Conservation (phyloP, 2,329 filamentous ascomycete genomes). For the Diaporthe ilicicola region DNA sequence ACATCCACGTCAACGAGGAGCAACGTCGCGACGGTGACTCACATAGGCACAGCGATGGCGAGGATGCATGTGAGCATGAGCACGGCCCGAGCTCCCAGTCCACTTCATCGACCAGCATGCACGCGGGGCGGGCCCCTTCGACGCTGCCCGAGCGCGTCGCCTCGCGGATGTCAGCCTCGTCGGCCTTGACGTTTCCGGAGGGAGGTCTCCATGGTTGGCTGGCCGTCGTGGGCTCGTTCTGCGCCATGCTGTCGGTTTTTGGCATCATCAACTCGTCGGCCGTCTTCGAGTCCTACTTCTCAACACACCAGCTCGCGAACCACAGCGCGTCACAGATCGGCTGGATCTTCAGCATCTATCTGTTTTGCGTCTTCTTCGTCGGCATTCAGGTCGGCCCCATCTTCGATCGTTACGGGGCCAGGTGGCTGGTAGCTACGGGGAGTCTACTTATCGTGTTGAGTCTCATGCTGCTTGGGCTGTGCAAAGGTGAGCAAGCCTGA, state of each 20-base stretch:
- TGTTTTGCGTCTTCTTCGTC: slow-evolving; percentile 83
- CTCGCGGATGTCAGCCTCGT: slow-evolving; percentile 33
- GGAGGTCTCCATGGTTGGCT: slow-evolving; percentile 77
- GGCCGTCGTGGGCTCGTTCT: slow-evolving; percentile 81
- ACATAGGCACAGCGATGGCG: background rate
- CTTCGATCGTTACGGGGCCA: slow-evolving; percentile 80
- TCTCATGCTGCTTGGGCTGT: slow-evolving; percentile 74
- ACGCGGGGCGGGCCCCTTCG: slow-evolving; percentile 16
- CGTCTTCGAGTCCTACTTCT: slow-evolving; percentile 80
- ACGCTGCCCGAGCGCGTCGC: slow-evolving; percentile 28
- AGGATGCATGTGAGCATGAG: background rate
- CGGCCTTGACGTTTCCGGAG: slow-evolving; percentile 69
- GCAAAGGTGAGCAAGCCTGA: slow-evolving; percentile 60
- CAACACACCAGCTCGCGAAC: slow-evolving; percentile 73
- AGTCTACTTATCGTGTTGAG: slow-evolving; percentile 68
- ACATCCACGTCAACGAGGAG: slow-evolving; percentile 27
- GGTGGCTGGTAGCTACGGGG: slow-evolving; percentile 71
- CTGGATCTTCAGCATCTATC: slow-evolving; percentile 88
- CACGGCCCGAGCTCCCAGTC: slow-evolving; percentile 20
- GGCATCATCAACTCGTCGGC: slow-evolving; percentile 80
- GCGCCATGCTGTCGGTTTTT: slow-evolving; percentile 73
- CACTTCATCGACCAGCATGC: slow-evolving; percentile 1
- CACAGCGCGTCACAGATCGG: slow-evolving; percentile 75
- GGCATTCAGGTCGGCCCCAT: slow-evolving; percentile 84
- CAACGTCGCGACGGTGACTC: background rate